phyloP scores from a whole-genome alignment of 2,329 filamentous ascomycete species.

The Diplodia corticola region DNA sequence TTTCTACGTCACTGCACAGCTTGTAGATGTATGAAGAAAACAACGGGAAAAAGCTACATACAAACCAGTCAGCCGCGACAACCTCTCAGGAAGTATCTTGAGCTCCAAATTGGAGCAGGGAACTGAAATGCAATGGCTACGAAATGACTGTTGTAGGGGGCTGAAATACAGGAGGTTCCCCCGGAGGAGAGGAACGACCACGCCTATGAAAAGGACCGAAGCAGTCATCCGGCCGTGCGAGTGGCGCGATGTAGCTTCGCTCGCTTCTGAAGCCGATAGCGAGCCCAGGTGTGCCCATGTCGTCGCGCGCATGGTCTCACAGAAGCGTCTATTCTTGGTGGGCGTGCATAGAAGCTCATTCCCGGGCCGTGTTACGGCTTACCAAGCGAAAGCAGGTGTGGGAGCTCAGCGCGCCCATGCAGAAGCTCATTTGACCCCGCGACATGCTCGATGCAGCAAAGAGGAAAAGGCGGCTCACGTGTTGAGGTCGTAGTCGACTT shows the following conservation, averaged over 20 bases:
- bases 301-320: not conserved
- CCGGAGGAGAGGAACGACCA: not conserved
- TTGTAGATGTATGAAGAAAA: conserved; percentile 80
- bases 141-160: not conserved
- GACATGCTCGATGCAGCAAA: not conserved
- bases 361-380: conserved; percentile 1
- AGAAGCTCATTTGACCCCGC: conserved; percentile 4
- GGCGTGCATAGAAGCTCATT: not conserved
- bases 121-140: not conserved
- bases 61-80: not conserved
- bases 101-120: not conserved
- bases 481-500: conserved; percentile 68
- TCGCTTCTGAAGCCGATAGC: not conserved
- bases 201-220: not conserved
- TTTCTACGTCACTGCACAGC: conserved; percentile 64
- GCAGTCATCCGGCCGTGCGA: not conserved
- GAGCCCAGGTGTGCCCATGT: not conserved
- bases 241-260: not conserved
- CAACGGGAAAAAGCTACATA: conserved; percentile 67
- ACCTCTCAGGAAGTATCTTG: not conserved
- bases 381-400: not conserved
- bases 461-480: conserved; percentile 51
- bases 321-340: not conserved
- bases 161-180: not conserved
- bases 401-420: not conserved